Base-by-base conservation (phyloP, 768 basidiomycete genomes). In the Boletus patriciae region DNA sequence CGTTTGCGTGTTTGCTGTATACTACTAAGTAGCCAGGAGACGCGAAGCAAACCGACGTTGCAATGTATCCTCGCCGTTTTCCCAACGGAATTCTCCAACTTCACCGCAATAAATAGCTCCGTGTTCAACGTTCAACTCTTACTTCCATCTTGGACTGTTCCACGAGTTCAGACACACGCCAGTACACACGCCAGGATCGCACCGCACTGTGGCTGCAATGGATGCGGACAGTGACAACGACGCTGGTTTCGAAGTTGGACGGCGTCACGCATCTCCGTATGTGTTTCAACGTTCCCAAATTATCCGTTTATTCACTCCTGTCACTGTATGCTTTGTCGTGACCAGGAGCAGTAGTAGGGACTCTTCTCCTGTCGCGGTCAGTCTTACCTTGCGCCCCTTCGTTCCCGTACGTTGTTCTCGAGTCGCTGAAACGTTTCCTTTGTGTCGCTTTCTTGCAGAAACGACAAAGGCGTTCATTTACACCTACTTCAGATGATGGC, bases 341-440 rank as follows among this genome's bases (percentile, higher is more conserved):
- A 49, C 19, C 55, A 85, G 83, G 60, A 85, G 81, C 66, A 86
- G 83, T 64, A 85, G 83, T 65, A 73, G 81, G 49, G 83, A 83
- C 59, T 80, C 81, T 21, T 83, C 84, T 38, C 81, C 81, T 44
- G 71, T 62, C 50, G 65, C 73, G 58, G 81, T 83, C 57, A 66
- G 79, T 67, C 48, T 21, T n/a, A 34, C 40, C 33, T 31, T 51
- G n/a, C 27, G 11, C 33, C 45, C 40, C 21, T 16, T 40, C 56
- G 19, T 33, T 44, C 49, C 31, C n/a, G 18, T 18, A 19, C 31
- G 27, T 34, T 33, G 15, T 40, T 42, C 21, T 48, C 27, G 13
- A 4, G 18, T 52, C 29, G 21, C 47, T 51, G 23, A 58, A 36
- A 21, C 45, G 12, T 25, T 16, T 46, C 11, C 49, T 56, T 43